Conservation (phyloP, 805 yeast genomes). For the Kodamaea restingae region DNA sequence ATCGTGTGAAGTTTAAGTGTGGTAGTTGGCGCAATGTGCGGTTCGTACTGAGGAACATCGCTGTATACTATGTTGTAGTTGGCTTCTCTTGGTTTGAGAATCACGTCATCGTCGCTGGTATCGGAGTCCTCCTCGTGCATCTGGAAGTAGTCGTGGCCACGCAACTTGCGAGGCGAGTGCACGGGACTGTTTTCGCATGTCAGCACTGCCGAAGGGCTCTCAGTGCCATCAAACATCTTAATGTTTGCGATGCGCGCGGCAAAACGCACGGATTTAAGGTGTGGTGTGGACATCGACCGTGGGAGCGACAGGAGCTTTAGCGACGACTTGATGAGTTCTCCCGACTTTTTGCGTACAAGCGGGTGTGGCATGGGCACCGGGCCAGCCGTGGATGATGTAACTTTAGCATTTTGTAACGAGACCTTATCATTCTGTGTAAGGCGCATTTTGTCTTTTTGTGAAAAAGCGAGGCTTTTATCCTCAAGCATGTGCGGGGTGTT, state of each 20-base stretch:
- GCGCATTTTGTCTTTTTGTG: no score
- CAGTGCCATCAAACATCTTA: conserved; percentile 58
- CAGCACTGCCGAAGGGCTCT: conserved; percentile 62
- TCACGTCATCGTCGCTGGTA: conserved; percentile 21
- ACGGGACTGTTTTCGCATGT: conserved; percentile 48
- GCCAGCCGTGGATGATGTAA: no score
- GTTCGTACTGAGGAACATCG: conserved; percentile 13
- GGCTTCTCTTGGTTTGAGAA: conserved; percentile 3
- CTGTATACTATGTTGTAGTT: conserved; percentile 11
- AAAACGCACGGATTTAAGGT: conserved; percentile 56
- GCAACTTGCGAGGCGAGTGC: conserved; percentile 23
- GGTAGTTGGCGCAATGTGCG: conserved; percentile 14
- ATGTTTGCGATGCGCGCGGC: conserved; percentile 58
- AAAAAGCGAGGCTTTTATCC: no score
- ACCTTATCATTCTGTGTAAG: conserved; percentile 1
- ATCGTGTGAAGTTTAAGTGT: conserved; percentile 14
- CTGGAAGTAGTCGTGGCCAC: conserved; percentile 24
- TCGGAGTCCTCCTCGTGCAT: conserved; percentile 20
- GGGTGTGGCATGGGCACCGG: conserved; percentile 5
- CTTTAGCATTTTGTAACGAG: no score
- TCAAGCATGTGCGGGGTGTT: no score
- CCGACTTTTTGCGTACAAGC: conserved; percentile 15
- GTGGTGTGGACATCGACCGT: conserved; percentile 27
- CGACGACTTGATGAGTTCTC: conserved; percentile 24
- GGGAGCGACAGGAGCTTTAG: conserved; percentile 20